Conservation (phyloP, 352 stramenopile species). For the Phytopythium boreale region DNA sequence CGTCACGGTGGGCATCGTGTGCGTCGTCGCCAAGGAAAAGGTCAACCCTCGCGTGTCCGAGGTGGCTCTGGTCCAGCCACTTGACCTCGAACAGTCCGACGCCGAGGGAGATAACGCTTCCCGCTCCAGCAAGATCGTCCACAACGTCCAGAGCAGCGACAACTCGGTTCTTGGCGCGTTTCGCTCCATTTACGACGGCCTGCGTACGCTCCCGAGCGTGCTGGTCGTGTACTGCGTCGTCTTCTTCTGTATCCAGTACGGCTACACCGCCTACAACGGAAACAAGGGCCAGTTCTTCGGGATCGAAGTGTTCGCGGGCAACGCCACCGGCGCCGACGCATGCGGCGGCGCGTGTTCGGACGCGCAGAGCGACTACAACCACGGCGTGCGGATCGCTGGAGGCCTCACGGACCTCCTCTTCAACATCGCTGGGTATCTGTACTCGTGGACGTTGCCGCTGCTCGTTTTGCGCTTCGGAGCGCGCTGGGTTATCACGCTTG, state of each 20-base stretch:
- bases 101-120: conserved; percentile 9
- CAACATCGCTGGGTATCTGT: conserved; percentile 48
- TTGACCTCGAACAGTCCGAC: conserved; percentile 15
- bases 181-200: conserved; percentile 35
- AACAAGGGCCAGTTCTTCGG: conserved; percentile 69
- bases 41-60: neutral
- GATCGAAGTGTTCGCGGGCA: conserved; percentile 48
- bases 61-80: neutral
- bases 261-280: conserved; percentile 60
- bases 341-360: conserved; percentile 18
- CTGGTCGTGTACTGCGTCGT: conserved; percentile 54
- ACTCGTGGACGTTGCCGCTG: conserved; percentile 45
- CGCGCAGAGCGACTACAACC: conserved; percentile 40
- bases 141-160: conserved; percentile 9
- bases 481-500: conserved; percentile 35
- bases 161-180: conserved; percentile 38
- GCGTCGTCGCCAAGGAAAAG: conserved; percentile 54
- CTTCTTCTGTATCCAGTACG: conserved; percentile 50
- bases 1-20: conserved; percentile 46
- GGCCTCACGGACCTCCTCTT: conserved; percentile 47
- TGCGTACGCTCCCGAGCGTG: conserved; percentile 35
- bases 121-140: neutral
- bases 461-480: conserved; percentile 39
- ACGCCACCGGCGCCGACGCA: conserved; percentile 38
- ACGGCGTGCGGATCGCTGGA: conserved; percentile 51